phyloP scores from a whole-genome alignment of 805 yeast species.

The Candida gorgasii region DNA sequence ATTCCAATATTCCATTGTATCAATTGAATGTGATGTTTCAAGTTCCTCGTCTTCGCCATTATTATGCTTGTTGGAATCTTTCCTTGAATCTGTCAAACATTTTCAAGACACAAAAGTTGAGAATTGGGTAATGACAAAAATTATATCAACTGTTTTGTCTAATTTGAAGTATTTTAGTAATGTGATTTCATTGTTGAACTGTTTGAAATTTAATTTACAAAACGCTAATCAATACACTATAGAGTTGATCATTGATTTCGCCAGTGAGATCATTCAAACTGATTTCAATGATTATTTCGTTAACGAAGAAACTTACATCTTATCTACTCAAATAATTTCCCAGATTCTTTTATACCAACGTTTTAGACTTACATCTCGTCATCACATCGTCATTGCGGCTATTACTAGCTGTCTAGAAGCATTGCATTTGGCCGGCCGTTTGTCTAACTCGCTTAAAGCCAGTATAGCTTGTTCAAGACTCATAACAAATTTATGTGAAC shows the following conservation, averaged over 20 bases:
- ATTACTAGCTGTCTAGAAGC: slow-evolving; percentile 30
- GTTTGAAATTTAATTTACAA: slow-evolving; percentile 21
- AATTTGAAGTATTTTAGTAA: not conserved
- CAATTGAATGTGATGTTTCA: not conserved
- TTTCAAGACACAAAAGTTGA: not conserved
- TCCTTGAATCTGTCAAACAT: not conserved
- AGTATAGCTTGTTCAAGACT: slow-evolving; percentile 52
- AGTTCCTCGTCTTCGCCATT: not conserved
- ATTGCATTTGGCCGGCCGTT: slow-evolving; percentile 31
- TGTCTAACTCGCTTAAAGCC: not conserved
- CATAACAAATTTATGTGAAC: slow-evolving; percentile 72
- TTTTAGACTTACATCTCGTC: slow-evolving; percentile 66
- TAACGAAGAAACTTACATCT: slow-evolving; percentile 32
- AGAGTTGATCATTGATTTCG: slow-evolving; percentile 52
- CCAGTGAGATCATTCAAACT: slow-evolving; percentile 24
- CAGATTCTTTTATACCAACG: slow-evolving; percentile 67
- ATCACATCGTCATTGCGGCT: slow-evolving; percentile 59
- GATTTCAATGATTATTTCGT: not conserved
- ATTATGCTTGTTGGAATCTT: not conserved
- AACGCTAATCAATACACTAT: slow-evolving; percentile 65
- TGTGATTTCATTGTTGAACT: slow-evolving; percentile 21
- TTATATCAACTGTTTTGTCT: slow-evolving; percentile 3
- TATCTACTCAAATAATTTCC: slow-evolving; percentile 54
- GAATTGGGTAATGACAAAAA: slow-evolving; percentile 8
- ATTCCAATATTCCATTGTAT: slow-evolving; percentile 1